Percentiles rank a stretch among this genome's conserved stretches.
These are phyloP conservation scores for Picea glauca DNA, from an alignment of 75 land plant species.

Conservation along the genomic window DNA sequence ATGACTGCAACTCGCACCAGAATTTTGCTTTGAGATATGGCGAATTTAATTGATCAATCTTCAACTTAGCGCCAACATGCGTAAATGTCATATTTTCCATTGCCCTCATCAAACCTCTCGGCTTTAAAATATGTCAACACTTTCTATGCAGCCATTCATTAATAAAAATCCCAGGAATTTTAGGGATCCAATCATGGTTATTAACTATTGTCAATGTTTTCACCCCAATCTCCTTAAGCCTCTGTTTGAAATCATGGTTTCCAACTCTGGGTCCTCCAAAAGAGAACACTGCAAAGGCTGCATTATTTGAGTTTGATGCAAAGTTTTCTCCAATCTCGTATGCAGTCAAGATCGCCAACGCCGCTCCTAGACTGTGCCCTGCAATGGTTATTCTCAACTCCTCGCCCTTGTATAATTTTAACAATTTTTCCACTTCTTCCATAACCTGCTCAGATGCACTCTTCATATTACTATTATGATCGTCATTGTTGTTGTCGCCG, in stretches of 20 bases:
- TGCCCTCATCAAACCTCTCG: not conserved
- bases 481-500: not conserved
- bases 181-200: not conserved
- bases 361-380: constrained; percentile 64
- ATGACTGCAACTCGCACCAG: not conserved
- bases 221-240: not conserved
- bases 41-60: not conserved
- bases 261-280: not conserved
- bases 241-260: not conserved
- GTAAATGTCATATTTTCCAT: not conserved
- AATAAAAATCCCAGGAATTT: not conserved
- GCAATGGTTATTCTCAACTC: constrained; percentile 54
- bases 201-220: not conserved
- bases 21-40: constrained; percentile 5
- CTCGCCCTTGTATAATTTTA: constrained; percentile 24
- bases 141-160: not conserved
- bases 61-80: constrained; percentile 10
- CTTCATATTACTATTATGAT: not conserved
- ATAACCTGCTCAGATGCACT: constrained; percentile 22
- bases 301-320: not conserved
- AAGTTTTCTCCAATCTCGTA: constrained; percentile 12
- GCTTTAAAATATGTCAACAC: not conserved
- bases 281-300: not conserved
- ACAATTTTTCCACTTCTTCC: constrained; percentile 29
- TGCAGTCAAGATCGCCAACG: constrained; percentile 16